Conservation (phyloP, 306 rosid genomes). For the Malus sylvestris region DNA sequence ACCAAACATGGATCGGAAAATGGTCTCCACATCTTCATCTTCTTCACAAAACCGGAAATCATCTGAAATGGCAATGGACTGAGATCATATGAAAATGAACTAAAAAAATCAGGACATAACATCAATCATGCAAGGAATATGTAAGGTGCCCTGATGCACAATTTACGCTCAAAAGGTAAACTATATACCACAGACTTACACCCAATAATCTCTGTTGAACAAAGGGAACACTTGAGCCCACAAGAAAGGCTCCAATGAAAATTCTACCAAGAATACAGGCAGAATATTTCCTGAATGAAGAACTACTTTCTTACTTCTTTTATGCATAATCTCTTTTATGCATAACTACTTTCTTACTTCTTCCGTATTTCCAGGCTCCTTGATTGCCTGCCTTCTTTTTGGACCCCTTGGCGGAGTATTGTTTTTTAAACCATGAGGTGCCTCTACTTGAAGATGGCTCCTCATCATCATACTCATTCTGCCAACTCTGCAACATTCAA, state of each 20-base stretch:
- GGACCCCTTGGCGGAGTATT: slow-evolving; percentile 29
- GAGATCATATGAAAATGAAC: not conserved
- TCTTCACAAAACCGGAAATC: slow-evolving; percentile 53
- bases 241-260: not conserved
- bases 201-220: not conserved
- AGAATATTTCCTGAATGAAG: not conserved
- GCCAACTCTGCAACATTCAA: slow-evolving; percentile 28
- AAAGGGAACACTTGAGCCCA: not conserved
- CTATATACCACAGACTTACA: not conserved
- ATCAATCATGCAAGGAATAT: slow-evolving; percentile 5
- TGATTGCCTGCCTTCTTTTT: slow-evolving; percentile 21
- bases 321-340: too few species aligned
- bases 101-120: not conserved
- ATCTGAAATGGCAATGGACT: slow-evolving; percentile 30
- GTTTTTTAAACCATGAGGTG: slow-evolving; percentile 45
- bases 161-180: slow-evolving; percentile 11
- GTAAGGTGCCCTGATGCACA: not conserved
- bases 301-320: slow-evolving; percentile 37
- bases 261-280: not conserved
- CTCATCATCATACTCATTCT: slow-evolving; percentile 26
- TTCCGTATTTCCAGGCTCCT: slow-evolving; percentile 13
- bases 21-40: slow-evolving; percentile 50
- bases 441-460: slow-evolving; percentile 37
- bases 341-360: slow-evolving; percentile 34
- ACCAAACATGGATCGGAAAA: slow-evolving; percentile 57